phyloP scores from a whole-genome alignment of 2,329 filamentous ascomycete genomes.

The Alternaria sp. region DNA sequence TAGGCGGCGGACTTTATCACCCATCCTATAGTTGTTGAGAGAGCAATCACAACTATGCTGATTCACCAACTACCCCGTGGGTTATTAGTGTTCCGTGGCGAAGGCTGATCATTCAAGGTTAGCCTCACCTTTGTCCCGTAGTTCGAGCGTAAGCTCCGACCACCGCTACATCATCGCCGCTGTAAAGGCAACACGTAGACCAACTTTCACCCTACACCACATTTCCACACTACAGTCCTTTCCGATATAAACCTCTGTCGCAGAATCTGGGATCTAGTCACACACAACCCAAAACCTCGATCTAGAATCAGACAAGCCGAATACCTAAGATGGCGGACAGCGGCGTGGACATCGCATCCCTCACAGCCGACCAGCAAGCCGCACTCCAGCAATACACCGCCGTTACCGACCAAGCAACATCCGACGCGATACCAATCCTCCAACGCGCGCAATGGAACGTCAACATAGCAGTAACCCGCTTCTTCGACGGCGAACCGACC shows the following conservation, averaged over 20 bases:
- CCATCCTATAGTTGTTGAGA: background rate
- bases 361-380: conserved; percentile 79
- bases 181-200: conserved; percentile 19
- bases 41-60: background rate
- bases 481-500: conserved; percentile 93
- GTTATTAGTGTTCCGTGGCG: conserved; percentile 11
- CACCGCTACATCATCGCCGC: conserved; percentile 24
- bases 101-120: conserved; percentile 10
- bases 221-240: conserved; percentile 22
- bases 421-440: conserved; percentile 78
- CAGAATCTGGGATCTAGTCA: background rate
- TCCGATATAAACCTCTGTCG: conserved; percentile 7
- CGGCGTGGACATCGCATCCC: conserved; percentile 66
- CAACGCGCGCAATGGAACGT: conserved; percentile 95
- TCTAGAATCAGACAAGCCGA: background rate
- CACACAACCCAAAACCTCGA: background rate
- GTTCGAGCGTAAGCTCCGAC: conserved; percentile 16
- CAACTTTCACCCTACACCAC: background rate
- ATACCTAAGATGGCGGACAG: conserved; percentile 45
- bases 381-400: conserved; percentile 87
- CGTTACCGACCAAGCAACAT: conserved; percentile 82
- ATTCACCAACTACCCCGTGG: background rate
- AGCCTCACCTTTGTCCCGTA: conserved; percentile 21
- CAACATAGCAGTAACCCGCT: conserved; percentile 93
- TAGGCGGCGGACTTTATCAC: too few relatives aligned